Evolutionary conservation across 805 yeast species (phyloP).

Genomic region (Brettanomyces custersianus): DNA sequence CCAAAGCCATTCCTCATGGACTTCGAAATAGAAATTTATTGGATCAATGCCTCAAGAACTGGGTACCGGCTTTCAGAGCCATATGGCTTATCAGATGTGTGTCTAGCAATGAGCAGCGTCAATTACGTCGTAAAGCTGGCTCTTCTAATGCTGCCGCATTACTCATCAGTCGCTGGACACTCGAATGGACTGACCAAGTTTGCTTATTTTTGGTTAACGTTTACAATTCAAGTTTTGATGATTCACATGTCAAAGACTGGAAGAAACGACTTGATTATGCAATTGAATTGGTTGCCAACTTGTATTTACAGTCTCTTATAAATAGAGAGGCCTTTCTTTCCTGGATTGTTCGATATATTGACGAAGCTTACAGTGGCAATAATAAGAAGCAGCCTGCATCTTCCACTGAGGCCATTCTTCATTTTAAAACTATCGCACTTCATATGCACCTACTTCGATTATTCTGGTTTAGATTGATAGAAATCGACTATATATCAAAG

Average conservation of each 20-base stretch:
- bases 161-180: conserved; percentile 57
- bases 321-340: conserved; percentile 53
- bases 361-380: conserved; percentile 4
- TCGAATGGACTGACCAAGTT: conserved; percentile 87
- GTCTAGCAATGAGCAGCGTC: conserved; percentile 65
- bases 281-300: conserved; percentile 48
- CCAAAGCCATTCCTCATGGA: conserved; percentile 86
- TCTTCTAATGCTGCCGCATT: conserved; percentile 13
- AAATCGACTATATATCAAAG: conserved; percentile 49
- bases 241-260: conserved; percentile 27
- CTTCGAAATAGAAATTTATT: conserved; percentile 62
- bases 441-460: conserved; percentile 46
- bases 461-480: conserved; percentile 64
- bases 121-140: conserved; percentile 37
- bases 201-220: conserved; percentile 47
- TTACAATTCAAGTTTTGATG: conserved; percentile 10
- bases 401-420: conserved; percentile 5
- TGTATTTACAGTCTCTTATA: conserved; percentile 61
- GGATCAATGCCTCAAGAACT: conserved; percentile 60
- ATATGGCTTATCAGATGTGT: conserved; percentile 89
- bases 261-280: conserved; percentile 49
- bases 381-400: background rate
- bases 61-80: conserved; percentile 73
- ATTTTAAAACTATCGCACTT: conserved; percentile 18
- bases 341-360: conserved; percentile 45